A percentile compares a stretch with the other conserved stretches of the same genome.
Evolutionary conservation across 805 yeast species (phyloP).

Genomic region (Saccharomycopsis fodiens): DNA sequence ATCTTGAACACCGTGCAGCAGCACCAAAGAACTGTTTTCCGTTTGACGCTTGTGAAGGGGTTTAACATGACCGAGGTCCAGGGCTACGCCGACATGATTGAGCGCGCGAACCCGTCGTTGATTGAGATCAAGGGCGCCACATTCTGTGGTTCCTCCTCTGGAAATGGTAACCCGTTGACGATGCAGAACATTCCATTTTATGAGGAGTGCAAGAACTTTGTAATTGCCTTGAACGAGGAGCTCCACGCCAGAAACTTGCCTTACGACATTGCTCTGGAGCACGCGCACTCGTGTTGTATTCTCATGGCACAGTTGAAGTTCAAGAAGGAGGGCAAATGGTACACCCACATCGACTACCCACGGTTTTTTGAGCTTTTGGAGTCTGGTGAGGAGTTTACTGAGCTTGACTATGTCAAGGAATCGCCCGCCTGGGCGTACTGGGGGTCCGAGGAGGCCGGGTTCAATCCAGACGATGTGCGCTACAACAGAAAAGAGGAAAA

Average conservation of each 20-base stretch:
- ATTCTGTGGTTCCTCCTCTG: conserved; percentile 82
- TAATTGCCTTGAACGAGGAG: conserved; percentile 51
- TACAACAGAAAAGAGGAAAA: conserved; percentile 58
- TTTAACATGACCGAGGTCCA: conserved; percentile 76
- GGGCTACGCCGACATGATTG: conserved; percentile 84
- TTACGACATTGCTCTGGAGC: conserved; percentile 89
- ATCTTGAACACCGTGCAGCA: conserved; percentile 64
- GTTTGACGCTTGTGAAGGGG: conserved; percentile 86
- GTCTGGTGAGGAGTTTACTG: conserved; percentile 58
- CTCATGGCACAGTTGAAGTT: conserved; percentile 72
- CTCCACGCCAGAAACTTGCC: conserved; percentile 57
- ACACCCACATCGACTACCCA: conserved; percentile 80
- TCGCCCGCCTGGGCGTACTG: conserved; percentile 91
- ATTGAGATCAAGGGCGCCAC: conserved; percentile 94
- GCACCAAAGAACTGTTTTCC: conserved; percentile 84
- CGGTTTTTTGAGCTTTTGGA: conserved; percentile 64
- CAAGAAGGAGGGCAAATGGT: conserved; percentile 67
- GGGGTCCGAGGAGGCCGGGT: conserved; percentile 82
- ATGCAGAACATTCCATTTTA: conserved; percentile 95
- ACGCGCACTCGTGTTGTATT: conserved; percentile 91
- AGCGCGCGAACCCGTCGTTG: conserved; percentile 73
- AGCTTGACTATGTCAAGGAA: conserved; percentile 70
- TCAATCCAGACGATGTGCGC: conserved; percentile 77
- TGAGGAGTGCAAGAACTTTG: conserved; percentile 80
- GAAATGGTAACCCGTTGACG: conserved; percentile 81